These are phyloP conservation scores for Naganishia vishniacii DNA, from an alignment of 768 basidiomycete genomes.

Conservation along the genomic window DNA sequence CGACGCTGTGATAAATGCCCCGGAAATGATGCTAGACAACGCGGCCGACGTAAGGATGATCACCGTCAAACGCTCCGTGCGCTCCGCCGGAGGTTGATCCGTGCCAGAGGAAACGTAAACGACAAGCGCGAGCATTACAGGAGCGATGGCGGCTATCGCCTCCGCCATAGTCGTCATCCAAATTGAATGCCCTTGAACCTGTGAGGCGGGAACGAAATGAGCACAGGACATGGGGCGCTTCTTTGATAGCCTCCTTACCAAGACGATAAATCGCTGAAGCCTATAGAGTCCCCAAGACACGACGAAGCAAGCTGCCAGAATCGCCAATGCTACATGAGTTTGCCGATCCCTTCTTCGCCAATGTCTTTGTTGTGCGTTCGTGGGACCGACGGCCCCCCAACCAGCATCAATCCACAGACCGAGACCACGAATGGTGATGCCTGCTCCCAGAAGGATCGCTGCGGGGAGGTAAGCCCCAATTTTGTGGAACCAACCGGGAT, in stretches of 20 bases:
- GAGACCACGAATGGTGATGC: conserved; percentile 79
- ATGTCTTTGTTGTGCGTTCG: conserved; percentile 23
- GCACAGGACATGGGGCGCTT: neutral
- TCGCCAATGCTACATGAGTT: neutral
- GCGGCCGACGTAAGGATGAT: conserved; percentile 59
- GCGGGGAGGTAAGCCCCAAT: conserved; percentile 88
- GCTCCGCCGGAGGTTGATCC: neutral
- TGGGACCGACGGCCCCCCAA: conserved; percentile 49
- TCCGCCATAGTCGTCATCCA: neutral
- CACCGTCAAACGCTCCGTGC: conserved; percentile 26
- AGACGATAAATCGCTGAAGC: neutral
- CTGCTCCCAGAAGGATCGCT: conserved; percentile 72
- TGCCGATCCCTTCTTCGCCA: conserved; percentile 22
- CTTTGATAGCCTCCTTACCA: neutral
- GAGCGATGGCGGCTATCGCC: neutral
- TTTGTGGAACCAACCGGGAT: conserved; percentile 67
- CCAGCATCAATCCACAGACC: conserved; percentile 64
- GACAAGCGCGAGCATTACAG: conserved; percentile 4
- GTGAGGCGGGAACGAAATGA: neutral
- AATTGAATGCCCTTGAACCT: neutral
- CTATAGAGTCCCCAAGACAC: conserved; percentile 23
- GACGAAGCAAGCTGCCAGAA: conserved; percentile 15
- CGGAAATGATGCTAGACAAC: conserved; percentile 73
- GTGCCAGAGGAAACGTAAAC: conserved; percentile 27
- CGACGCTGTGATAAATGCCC: conserved; percentile 75